Evolutionary conservation across 768 basidiomycete genomes (phyloP), one percentile per base, ranked within the genome.

Genomic region (Sporobolomyces roseus): DNA sequence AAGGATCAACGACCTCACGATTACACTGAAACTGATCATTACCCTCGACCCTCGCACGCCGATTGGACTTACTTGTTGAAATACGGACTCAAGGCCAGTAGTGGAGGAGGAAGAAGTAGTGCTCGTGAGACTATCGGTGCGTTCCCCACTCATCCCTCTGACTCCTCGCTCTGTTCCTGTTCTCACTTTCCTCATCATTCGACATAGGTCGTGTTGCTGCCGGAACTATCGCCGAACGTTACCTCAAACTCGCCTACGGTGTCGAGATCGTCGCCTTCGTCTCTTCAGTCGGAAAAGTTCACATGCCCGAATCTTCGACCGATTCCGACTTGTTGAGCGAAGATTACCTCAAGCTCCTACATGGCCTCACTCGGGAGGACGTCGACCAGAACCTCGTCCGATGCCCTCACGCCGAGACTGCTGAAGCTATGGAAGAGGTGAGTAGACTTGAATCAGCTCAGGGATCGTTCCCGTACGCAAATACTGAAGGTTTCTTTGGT

Each of bases 1-100:
- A 93, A 98, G 81, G 96, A 99, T 78, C 96, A 99, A 77, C 84
- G 96, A 33, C 96, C 96, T 25, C 90, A 97, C 76, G 96, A 99
- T 80, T 99, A 99, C 80, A 87, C 93, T 72, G 96, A 98, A 82
- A 98, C 96, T 0, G 96, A 99, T 78, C 81, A 93, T 61, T 99
- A 92, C 82, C 96, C 96, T 36, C 88, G 96, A 27, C 96, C 96
- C 33, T 91, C 89, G 72, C 96, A 99, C 76, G 96, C 96, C 17
- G 96, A 99, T 79, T 96, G 88, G 79, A 99, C 96, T 21, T 99
- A 99, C 79, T 86, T 98, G 65, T 87, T 91, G 74, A 99, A 99
- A 76, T 99, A 98, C 77, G 93, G 93, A 35, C 80, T 98, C 79
- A 98, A 98, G 82, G 96, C 96, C 1, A 92, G 90, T 83, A 91